Evolutionary conservation across 192 early-diverging fungal genomes (phyloP).

Genomic region (Geranomyces variabilis): DNA sequence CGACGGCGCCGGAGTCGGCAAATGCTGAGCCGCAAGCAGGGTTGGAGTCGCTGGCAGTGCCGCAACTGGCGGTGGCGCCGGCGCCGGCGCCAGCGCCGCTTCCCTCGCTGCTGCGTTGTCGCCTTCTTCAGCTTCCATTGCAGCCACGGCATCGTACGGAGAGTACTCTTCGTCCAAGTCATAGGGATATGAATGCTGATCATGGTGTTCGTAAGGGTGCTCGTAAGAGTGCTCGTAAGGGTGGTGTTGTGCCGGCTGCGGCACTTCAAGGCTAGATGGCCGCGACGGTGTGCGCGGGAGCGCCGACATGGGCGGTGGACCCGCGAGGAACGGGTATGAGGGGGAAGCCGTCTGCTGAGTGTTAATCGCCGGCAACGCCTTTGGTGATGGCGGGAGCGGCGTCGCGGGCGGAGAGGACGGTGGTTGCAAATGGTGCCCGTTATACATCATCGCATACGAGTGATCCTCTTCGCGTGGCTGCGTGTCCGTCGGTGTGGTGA

Average conservation of each 20-base stretch:
- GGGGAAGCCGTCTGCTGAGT: neutral
- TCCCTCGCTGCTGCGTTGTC: no score
- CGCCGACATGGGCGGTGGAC: neutral
- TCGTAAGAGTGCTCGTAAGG: neutral
- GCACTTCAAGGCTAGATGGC: constrained; percentile 2
- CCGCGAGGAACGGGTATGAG: neutral
- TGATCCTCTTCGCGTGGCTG: no score
- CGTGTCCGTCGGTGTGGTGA: no score
- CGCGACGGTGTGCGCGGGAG: neutral
- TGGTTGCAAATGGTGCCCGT: neutral
- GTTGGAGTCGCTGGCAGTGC: no score
- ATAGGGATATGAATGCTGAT: neutral
- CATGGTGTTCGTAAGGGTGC: neutral
- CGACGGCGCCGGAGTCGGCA: no score
- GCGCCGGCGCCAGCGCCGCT: no score
- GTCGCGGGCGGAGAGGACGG: neutral
- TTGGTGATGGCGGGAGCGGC: neutral
- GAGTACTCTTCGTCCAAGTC: no score
- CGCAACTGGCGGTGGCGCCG: no score
- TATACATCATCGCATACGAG: no score
- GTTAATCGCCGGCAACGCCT: neutral
- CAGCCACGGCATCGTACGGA: no score
- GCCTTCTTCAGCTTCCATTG: no score
- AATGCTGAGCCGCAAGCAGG: no score
- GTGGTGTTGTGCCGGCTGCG: neutral